Evolutionary conservation across 202 grass and related monocot genomes (phyloP), one percentile per base, ranked within the genome.

Genomic region (Eragrostis tef): DNA sequence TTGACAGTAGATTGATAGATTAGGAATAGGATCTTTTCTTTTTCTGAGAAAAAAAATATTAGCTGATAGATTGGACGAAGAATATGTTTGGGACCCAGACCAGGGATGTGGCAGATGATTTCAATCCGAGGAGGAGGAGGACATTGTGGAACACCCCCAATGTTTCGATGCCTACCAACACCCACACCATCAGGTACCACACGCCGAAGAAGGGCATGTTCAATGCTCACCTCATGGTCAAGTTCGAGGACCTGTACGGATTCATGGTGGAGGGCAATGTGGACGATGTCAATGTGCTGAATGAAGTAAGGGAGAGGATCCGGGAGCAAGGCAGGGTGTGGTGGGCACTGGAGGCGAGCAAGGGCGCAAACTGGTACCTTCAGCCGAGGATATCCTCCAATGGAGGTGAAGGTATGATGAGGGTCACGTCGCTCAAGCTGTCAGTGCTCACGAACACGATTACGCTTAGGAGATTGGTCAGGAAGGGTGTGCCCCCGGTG

Each of bases 311-410:
- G 89, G 96, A 98, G 83, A 95, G 87, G 88, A 91, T 95, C 39
- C 89, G 92, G 80, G 82, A 85, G 66, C 96, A 95, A 83, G 93
- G 90, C 60, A 93, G 84, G 88, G 90, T 93, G 51, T 98, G 96
- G 96, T 98, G 84, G 86, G 92, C 89, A 1, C 80, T 98, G 39
- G 96, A 98, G 80, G 87, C 86, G 0, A 91, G 85, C 90, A 98
- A 91, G 82, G 96, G 96, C 1, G 86, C 90, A 66, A 95, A 93
- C 71, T 98, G 96, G 96, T 98, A 93, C 60, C 86, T 98, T 52
- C 83, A 98, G 36, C 89, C 95, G 0, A 88, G 81, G 80, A 91
- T 98, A 73, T 98, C 92, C 6, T 93, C 87, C 20, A 93, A 93
- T 26, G 74, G 70, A 21, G 86, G 86, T 7, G 81, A 80, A n/a